phyloP scores from a whole-genome alignment of 306 rosid genomes.

The Ammopiptanthus mongolicus region DNA sequence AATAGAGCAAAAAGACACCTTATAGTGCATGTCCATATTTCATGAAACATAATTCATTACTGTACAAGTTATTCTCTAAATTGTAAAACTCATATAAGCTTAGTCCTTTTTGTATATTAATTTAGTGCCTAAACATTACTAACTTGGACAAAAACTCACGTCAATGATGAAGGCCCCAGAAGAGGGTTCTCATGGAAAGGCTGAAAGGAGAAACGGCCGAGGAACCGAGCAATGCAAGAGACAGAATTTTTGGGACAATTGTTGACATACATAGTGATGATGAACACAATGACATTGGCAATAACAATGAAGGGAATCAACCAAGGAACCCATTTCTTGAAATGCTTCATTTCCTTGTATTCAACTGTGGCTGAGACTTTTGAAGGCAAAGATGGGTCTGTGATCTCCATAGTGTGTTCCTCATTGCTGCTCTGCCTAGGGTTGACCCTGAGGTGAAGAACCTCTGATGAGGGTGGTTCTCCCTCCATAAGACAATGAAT shows the following conservation, averaged over 20 bases:
- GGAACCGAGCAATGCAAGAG: slow-evolving; percentile 53
- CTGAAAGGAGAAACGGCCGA: slow-evolving; percentile 74
- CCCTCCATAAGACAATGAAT: slow-evolving; percentile 36
- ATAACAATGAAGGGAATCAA: slow-evolving; percentile 50
- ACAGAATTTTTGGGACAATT: slow-evolving; percentile 55
- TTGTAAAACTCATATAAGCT: too few relatives aligned
- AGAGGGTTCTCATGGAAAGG: slow-evolving; percentile 72
- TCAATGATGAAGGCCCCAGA: slow-evolving; percentile 61
- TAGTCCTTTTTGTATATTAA: background rate
- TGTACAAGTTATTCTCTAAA: too few relatives aligned
- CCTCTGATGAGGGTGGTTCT: slow-evolving; percentile 16
- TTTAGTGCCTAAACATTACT: background rate
- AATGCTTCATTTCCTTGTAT: slow-evolving; percentile 43
- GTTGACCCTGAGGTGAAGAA: slow-evolving; percentile 37
- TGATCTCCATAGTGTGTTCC: slow-evolving; percentile 38
- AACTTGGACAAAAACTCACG: slow-evolving; percentile 40
- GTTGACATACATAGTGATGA: slow-evolving; percentile 75
- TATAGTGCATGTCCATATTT: too few relatives aligned
- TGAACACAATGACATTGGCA: slow-evolving; percentile 47
- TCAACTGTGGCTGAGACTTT: slow-evolving; percentile 27
- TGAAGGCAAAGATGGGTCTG: slow-evolving; percentile 26
- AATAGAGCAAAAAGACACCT: too few relatives aligned
- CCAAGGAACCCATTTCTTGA: slow-evolving; percentile 74
- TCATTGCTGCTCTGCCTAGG: slow-evolving; percentile 32
- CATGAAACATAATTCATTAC: too few relatives aligned